Evolutionary conservation across 148 eudicot genomes (phyloP).

Genomic region (Bassia scoparia): DNA sequence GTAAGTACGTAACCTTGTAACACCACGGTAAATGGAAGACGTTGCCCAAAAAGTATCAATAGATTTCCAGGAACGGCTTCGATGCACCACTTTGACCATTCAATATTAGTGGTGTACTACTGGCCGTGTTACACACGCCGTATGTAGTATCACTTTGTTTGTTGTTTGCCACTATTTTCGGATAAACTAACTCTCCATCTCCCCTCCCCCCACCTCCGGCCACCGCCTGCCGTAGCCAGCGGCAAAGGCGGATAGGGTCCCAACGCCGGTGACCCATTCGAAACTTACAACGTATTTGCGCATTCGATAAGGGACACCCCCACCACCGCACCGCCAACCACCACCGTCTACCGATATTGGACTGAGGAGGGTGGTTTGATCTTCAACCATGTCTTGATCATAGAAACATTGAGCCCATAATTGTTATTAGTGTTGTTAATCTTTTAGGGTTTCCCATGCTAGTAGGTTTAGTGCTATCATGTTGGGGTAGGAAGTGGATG

Average conservation of each 20-base stretch:
- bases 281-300: slow-evolving; percentile 56
- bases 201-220: slow-evolving; percentile 37
- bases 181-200: slow-evolving; percentile 38
- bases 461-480: slow-evolving; percentile 14
- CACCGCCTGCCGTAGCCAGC: slow-evolving; percentile 24
- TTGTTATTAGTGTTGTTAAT: slow-evolving; percentile 28
- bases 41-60: slow-evolving; percentile 88
- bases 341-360: slow-evolving; percentile 12
- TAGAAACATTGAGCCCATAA: slow-evolving; percentile 53
- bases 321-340: slow-evolving; percentile 22
- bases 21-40: slow-evolving; percentile 97
- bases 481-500: not conserved
- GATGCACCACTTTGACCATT: slow-evolving; percentile 43
- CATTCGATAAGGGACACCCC: slow-evolving; percentile 7
- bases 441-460: slow-evolving; percentile 21
- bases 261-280: slow-evolving; percentile 63
- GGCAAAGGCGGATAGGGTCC: slow-evolving; percentile 47
- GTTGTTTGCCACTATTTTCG: slow-evolving; percentile 39
- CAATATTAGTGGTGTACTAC: slow-evolving; percentile 5
- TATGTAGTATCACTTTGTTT: slow-evolving; percentile 27
- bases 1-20: slow-evolving; percentile 56
- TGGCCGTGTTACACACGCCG: slow-evolving; percentile 4
- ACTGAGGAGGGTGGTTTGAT: slow-evolving; percentile 43
- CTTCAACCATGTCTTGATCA: slow-evolving; percentile 91
- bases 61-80: slow-evolving; percentile 65